These are phyloP conservation scores for Diaporthe ilicicola DNA, from an alignment of 2,329 filamentous ascomycete genomes.

Conservation along the genomic window DNA sequence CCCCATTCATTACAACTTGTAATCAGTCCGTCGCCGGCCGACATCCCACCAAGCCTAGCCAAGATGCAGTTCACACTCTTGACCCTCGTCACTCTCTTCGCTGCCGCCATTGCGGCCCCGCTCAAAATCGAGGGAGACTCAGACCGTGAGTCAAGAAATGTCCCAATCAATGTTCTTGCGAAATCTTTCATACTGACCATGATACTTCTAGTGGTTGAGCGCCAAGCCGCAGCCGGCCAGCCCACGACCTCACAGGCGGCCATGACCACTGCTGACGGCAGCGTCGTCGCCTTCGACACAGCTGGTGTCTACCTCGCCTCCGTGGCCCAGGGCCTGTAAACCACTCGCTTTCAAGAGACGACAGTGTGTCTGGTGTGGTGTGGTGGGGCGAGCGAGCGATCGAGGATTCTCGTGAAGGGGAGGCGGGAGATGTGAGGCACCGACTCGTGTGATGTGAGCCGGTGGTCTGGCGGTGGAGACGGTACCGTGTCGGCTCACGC, in stretches of 20 bases:
- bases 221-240: slow-evolving; percentile 40
- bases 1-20: slow-evolving; percentile 37
- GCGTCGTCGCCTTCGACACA: slow-evolving; percentile 55
- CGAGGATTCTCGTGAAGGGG: too few relatives aligned
- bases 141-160: background rate
- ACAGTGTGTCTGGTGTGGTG: background rate
- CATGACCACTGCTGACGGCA: slow-evolving; percentile 57
- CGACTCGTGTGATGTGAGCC: background rate
- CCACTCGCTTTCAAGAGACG: background rate
- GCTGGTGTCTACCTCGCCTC: slow-evolving; percentile 52
- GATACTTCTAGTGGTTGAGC: slow-evolving; percentile 35
- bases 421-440: background rate
- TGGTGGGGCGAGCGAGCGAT: too few relatives aligned
- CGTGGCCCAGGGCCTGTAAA: slow-evolving; percentile 47
- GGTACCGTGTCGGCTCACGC: background rate
- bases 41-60: slow-evolving; percentile 44
- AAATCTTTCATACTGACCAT: background rate
- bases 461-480: background rate
- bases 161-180: too few relatives aligned
- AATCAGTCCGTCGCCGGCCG: slow-evolving; percentile 60
- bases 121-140: slow-evolving; percentile 30
- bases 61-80: slow-evolving; percentile 61
- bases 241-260: slow-evolving; percentile 49
- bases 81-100: slow-evolving; percentile 56
- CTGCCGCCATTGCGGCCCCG: slow-evolving; percentile 53